These are phyloP conservation scores for Rhynchosporium graminicola DNA, from an alignment of 2,329 filamentous ascomycete genomes.

Conservation along the genomic window DNA sequence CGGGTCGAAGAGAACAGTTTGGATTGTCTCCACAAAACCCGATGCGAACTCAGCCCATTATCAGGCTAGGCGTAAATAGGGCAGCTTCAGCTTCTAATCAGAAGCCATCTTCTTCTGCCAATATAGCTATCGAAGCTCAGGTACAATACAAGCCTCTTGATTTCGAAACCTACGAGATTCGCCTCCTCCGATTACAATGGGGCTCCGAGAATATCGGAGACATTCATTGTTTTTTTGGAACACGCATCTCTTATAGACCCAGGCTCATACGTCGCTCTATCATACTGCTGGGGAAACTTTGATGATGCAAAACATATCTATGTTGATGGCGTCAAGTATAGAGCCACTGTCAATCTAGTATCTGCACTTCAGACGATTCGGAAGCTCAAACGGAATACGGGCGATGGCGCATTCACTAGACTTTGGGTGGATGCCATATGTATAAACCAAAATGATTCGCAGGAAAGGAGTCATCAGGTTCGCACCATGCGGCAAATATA, in stretches of 20 bases:
- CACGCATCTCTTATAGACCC: slow-evolving; percentile 14
- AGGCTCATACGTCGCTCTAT: slow-evolving; percentile 18
- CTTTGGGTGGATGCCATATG: slow-evolving; percentile 24
- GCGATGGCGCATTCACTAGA: background rate
- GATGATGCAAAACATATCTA: background rate
- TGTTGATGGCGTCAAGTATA: background rate
- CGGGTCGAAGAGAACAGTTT: background rate
- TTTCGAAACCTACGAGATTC: slow-evolving; percentile 8
- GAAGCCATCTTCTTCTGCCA: background rate
- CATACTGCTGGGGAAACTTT: slow-evolving; percentile 24
- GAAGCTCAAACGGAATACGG: background rate
- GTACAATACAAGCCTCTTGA: slow-evolving; percentile 9
- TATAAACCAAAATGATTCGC: slow-evolving; percentile 20
- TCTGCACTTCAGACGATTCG: background rate
- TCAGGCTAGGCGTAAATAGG: background rate
- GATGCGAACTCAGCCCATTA: background rate
- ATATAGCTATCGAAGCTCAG: background rate
- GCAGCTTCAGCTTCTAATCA: background rate
- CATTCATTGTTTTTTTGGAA: slow-evolving; percentile 5
- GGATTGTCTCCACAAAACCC: background rate
- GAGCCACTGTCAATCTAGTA: background rate
- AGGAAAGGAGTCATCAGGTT: slow-evolving; percentile 21
- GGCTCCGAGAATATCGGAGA: background rate
- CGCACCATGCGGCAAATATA: slow-evolving; percentile 22
- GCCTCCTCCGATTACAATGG: background rate